Evolutionary conservation across 257 asterid genomes (phyloP).

Genomic region (Solanum habrochaites): DNA sequence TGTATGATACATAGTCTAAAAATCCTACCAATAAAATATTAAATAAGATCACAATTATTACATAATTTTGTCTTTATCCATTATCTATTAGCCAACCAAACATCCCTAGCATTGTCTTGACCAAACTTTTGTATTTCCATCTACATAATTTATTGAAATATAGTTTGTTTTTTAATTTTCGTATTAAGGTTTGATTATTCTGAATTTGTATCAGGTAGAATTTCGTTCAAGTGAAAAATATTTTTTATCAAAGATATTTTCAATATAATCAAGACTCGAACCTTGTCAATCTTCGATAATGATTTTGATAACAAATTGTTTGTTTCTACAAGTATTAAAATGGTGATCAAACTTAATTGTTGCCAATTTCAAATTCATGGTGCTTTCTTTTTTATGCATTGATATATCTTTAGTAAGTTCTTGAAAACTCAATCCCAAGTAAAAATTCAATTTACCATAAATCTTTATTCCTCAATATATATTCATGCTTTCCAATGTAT

Average conservation of each 20-base stretch:
- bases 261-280: background rate
- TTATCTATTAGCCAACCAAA: background rate
- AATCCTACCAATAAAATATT: no score
- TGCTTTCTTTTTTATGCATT: background rate
- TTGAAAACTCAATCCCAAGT: background rate
- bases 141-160: background rate
- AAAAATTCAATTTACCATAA: background rate
- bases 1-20: no score
- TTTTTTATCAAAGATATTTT: no score
- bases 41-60: background rate
- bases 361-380: background rate
- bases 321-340: background rate
- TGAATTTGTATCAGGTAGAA: fast-evolving
- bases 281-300: background rate
- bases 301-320: background rate
- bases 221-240: fast-evolving
- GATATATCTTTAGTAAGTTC: background rate
- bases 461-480: background rate
- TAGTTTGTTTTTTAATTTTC: fast-evolving
- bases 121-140: background rate
- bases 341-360: background rate
- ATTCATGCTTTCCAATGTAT: background rate
- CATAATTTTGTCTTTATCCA: background rate
- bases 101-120: background rate
- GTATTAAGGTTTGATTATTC: no score